Conservation (phyloP, 148 eudicot genomes). For the Hydrangea macrophylla region DNA sequence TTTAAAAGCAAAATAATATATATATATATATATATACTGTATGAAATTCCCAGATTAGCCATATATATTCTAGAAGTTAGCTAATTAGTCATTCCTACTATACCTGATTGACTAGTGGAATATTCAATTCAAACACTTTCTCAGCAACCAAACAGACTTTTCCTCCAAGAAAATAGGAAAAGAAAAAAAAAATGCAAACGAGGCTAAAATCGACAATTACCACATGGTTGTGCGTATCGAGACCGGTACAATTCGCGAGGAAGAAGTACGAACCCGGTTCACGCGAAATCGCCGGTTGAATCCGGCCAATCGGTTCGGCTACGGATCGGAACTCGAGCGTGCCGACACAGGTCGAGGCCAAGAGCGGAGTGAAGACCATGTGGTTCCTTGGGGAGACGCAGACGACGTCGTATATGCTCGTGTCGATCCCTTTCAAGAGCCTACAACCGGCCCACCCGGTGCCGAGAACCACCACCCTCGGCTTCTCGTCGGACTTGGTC, state of each 20-base stretch:
- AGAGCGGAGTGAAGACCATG: constrained; percentile 91
- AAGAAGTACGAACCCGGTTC: constrained; percentile 83
- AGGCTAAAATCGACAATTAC: constrained; percentile 30
- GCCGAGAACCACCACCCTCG: constrained; percentile 85
- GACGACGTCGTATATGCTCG: constrained; percentile 67
- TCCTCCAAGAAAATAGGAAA: neutral
- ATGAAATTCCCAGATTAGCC: too few relatives aligned
- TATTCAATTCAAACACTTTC: neutral
- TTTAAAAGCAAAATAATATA: too few relatives aligned
- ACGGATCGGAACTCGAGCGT: constrained; percentile 94
- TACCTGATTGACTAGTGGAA: too few relatives aligned
- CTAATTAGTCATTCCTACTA: too few relatives aligned
- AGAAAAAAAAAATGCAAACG: neutral
- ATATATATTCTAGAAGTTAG: too few relatives aligned
- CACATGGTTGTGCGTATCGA: constrained; percentile 63
- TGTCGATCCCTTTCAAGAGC: constrained; percentile 74
- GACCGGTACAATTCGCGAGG: constrained; percentile 61
- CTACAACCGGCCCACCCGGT: constrained; percentile 98
- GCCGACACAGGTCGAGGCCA: constrained; percentile 95
- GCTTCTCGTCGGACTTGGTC: constrained; percentile 73
- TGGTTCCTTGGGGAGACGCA: constrained; percentile 94
- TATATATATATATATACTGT: too few relatives aligned
- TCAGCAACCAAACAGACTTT: constrained; percentile 8
- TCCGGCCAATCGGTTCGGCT: constrained; percentile 85
- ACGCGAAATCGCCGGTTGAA: constrained; percentile 83